Evolutionary conservation across 352 stramenopile genomes (phyloP).

Genomic region (Globisporangium parvum): DNA sequence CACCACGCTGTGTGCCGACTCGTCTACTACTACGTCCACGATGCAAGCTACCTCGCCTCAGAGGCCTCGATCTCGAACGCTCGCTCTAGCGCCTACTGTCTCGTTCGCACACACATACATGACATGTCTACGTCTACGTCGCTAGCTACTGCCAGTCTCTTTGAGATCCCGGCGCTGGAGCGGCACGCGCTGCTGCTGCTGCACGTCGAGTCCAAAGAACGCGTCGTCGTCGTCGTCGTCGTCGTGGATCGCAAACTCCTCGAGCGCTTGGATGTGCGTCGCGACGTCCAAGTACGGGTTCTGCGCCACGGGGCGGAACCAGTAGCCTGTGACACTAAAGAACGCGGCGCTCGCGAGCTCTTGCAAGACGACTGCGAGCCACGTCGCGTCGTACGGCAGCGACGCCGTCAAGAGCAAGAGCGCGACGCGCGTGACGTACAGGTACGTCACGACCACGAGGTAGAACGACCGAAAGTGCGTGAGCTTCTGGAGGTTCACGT

Average conservation of each 20-base stretch:
- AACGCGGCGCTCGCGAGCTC: slow-evolving; percentile 90
- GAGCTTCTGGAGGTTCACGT: slow-evolving; percentile 89
- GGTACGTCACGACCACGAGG: slow-evolving; percentile 94
- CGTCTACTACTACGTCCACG: no score
- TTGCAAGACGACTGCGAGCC: slow-evolving; percentile 44
- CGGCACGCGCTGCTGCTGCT: slow-evolving; percentile 19
- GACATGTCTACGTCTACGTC: no score
- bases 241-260: slow-evolving; percentile 57
- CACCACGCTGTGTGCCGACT: no score
- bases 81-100: no score
- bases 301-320: slow-evolving; percentile 88
- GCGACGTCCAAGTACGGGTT: slow-evolving; percentile 91
- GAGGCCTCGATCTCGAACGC: no score
- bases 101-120: no score
- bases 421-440: slow-evolving; percentile 97
- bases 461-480: slow-evolving; percentile 97
- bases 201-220: slow-evolving; percentile 3
- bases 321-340: slow-evolving; percentile 87
- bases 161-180: slow-evolving; percentile 7
- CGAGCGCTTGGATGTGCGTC: slow-evolving; percentile 65
- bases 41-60: no score
- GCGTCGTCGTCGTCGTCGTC: slow-evolving; percentile 26
- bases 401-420: slow-evolving; percentile 91
- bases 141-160: background rate
- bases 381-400: slow-evolving; percentile 89